These are phyloP conservation scores for Ascochyta rabiei DNA, from an alignment of 2,329 filamentous ascomycete species.

Conservation along the genomic window DNA sequence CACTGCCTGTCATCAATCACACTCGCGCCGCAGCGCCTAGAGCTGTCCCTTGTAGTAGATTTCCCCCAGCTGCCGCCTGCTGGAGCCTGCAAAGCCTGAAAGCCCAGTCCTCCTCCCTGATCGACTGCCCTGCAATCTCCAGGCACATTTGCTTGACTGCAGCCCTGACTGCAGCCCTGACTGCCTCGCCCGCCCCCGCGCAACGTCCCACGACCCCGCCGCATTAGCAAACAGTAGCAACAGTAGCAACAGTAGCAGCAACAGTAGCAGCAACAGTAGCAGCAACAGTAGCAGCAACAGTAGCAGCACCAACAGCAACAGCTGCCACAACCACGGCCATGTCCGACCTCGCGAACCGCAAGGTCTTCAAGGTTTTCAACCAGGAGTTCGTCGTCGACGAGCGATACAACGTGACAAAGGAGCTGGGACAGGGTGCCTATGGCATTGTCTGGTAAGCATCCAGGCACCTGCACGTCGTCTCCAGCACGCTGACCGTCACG, in stretches of 20 bases:
- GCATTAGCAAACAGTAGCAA: neutral
- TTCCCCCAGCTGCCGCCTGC: slow-evolving; percentile 26
- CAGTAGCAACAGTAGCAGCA: too few relatives aligned
- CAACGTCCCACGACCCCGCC: neutral
- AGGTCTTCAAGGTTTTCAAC: slow-evolving; percentile 78
- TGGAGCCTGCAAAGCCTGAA: slow-evolving; percentile 6
- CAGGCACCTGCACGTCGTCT: neutral
- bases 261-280: too few relatives aligned
- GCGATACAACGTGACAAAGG: slow-evolving; percentile 97
- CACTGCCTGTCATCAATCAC: slow-evolving; percentile 29
- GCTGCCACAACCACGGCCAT: slow-evolving; percentile 46
- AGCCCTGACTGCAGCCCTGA: neutral
- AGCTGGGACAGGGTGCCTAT: slow-evolving; percentile 96
- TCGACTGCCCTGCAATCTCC: slow-evolving; percentile 10
- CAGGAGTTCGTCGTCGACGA: slow-evolving; percentile 99
- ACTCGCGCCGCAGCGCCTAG: slow-evolving; percentile 37
- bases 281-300: too few relatives aligned
- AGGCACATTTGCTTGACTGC: slow-evolving; percentile 1
- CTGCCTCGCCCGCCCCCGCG: slow-evolving; percentile 2
- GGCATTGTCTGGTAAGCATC: slow-evolving; percentile 89
- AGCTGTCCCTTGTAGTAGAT: slow-evolving; percentile 25
- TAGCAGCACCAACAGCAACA: neutral
- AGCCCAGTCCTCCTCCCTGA: slow-evolving; percentile 16
- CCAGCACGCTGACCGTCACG: slow-evolving; percentile 28
- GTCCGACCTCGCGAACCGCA: slow-evolving; percentile 72